Percentiles rank a stretch among this genome's conserved stretches.
Evolutionary conservation across 164 flowering plant genomes (phyloP).

Genomic region (Tetracentron sinense): DNA sequence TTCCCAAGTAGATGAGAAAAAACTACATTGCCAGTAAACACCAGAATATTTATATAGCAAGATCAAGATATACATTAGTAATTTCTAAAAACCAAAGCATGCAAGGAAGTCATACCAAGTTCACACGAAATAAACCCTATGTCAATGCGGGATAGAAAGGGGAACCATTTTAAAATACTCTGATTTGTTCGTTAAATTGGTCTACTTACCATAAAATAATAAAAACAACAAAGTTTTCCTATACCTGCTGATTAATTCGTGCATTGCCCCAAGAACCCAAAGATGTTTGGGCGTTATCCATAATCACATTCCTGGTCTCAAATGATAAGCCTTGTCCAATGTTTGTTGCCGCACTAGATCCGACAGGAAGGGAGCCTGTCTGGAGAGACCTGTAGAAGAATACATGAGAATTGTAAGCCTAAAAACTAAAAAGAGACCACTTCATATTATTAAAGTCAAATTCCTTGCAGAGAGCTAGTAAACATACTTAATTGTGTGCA

Average conservation of each 20-base stretch:
- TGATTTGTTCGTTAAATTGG: not conserved
- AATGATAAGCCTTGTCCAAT: slow-evolving; percentile 38
- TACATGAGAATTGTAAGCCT: not conserved
- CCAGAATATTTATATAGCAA: too few species aligned
- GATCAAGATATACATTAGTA: not conserved
- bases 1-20: not conserved
- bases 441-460: not conserved
- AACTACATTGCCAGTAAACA: not conserved
- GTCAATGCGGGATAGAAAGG: not conserved
- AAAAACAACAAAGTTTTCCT: not conserved
- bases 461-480: not conserved
- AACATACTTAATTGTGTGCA: slow-evolving; percentile 45
- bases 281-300: slow-evolving; percentile 49
- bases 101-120: not conserved
- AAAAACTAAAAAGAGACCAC: too few species aligned
- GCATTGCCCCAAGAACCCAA: slow-evolving; percentile 56
- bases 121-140: not conserved
- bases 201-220: not conserved
- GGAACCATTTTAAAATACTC: not conserved
- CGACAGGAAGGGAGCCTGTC: slow-evolving; percentile 28
- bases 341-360: slow-evolving; percentile 34
- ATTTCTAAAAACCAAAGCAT: not conserved
- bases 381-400: slow-evolving; percentile 46
- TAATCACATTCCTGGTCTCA: slow-evolving; percentile 45
- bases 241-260: slow-evolving; percentile 60